Evolutionary conservation across 768 basidiomycete genomes (phyloP).

Genomic region (Solioccasus polychromus): DNA sequence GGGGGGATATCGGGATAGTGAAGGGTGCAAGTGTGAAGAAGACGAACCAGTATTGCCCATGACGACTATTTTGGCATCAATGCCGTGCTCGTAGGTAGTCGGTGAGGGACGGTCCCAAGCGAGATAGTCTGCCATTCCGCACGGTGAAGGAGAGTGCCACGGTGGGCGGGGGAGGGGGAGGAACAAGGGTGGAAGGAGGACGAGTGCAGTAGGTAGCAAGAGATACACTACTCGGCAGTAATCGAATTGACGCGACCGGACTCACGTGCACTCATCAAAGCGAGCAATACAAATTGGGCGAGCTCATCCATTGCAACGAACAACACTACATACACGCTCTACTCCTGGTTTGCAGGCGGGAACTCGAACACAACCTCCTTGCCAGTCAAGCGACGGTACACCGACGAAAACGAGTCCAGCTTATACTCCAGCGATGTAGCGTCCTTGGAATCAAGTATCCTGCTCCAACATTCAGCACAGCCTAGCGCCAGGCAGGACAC

Average conservation of each 20-base stretch:
- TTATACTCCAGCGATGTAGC: slow-evolving; percentile 99
- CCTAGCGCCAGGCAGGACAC: slow-evolving; percentile 5
- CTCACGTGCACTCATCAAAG: slow-evolving; percentile 28
- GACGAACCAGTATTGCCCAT: slow-evolving; percentile 75
- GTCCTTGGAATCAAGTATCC: slow-evolving; percentile 97
- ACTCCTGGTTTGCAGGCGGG: slow-evolving; percentile 73
- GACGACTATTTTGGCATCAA: slow-evolving; percentile 95
- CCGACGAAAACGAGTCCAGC: slow-evolving; percentile 97
- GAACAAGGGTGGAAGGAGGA: slow-evolving; percentile 18
- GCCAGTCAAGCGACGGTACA: slow-evolving; percentile 92
- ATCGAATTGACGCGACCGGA: slow-evolving; percentile 30
- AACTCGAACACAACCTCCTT: slow-evolving; percentile 97
- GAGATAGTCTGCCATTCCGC: slow-evolving; percentile 55
- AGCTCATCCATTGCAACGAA: slow-evolving; percentile 29
- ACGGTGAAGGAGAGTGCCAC: slow-evolving; percentile 38
- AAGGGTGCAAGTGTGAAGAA: slow-evolving; percentile 9
- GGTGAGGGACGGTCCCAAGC: slow-evolving; percentile 63
- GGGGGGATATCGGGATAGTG: slow-evolving; percentile 11
- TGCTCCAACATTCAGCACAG: slow-evolving; percentile 33
- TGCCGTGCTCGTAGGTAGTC: slow-evolving; percentile 74
- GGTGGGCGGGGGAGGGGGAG: slow-evolving; percentile 43
- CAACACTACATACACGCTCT: slow-evolving; percentile 35
- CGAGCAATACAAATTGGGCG: slow-evolving; percentile 31
- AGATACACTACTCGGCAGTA: slow-evolving; percentile 25
- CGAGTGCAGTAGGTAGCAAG: slow-evolving; percentile 32